phyloP scores from a whole-genome alignment of 2,329 filamentous ascomycete genomes.

The Talaromyces sp. region DNA sequence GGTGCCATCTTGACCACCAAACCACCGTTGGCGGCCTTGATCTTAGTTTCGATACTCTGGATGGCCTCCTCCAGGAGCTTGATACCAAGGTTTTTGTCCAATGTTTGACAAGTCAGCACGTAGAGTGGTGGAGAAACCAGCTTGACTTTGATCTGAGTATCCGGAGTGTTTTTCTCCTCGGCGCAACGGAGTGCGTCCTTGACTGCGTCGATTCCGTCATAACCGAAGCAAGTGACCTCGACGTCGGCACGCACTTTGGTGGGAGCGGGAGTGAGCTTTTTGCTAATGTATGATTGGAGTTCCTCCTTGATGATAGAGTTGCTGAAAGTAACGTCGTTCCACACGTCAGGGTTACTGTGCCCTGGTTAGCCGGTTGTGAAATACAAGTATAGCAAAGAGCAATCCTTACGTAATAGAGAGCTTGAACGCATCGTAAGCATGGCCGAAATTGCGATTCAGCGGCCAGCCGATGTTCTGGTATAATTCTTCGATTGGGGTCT shows the following conservation, averaged over 20 bases:
- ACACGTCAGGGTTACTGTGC: conserved; percentile 82
- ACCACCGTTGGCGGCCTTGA: conserved; percentile 72
- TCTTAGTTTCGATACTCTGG: conserved; percentile 76
- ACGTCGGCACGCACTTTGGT: conserved; percentile 98
- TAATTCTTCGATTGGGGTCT: conserved; percentile 86
- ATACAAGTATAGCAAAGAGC: not conserved
- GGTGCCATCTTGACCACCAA: conserved; percentile 96
- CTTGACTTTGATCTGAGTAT: conserved; percentile 96
- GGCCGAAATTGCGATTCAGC: conserved; percentile 94
- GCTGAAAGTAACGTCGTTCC: conserved; percentile 88
- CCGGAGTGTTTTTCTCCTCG: conserved; percentile 85
- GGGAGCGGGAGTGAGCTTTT: conserved; percentile 95
- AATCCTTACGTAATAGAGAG: conserved; percentile 82
- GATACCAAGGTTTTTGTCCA: conserved; percentile 89
- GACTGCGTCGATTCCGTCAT: conserved; percentile 97
- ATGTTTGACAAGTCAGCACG: conserved; percentile 89
- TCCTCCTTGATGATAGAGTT: conserved; percentile 82
- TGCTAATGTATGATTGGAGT: conserved; percentile 91
- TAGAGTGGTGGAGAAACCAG: conserved; percentile 97
- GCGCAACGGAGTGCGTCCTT: conserved; percentile 88
- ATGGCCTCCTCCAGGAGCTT: conserved; percentile 83
- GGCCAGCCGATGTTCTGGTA: conserved; percentile 97
- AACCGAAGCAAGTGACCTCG: conserved; percentile 91
- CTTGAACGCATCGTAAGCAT: conserved; percentile 97
- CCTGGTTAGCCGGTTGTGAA: conserved; percentile 10